A percentile compares a stretch with the other conserved stretches of the same genome.
Evolutionary conservation across 2,329 filamentous ascomycete species (phyloP).

Genomic region (Pseudogymnoascus sp.): DNA sequence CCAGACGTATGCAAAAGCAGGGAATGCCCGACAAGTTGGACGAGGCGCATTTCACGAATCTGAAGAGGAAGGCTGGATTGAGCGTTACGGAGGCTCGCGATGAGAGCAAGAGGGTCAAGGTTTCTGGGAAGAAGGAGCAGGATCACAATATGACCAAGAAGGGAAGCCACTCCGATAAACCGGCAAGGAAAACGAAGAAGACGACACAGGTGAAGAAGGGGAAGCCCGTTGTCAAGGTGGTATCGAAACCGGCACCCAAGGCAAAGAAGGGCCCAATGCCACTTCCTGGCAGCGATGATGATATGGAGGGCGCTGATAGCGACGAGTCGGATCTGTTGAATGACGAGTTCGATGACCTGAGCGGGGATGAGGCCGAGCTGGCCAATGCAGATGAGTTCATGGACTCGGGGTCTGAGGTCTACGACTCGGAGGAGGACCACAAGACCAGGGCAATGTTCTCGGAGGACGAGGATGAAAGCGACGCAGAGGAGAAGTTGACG

Average conservation of each 20-base stretch:
- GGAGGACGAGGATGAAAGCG: slow-evolving; percentile 83
- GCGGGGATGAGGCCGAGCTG: slow-evolving; percentile 30
- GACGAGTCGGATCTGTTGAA: slow-evolving; percentile 37
- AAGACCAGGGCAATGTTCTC: slow-evolving; percentile 71
- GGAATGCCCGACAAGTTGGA: slow-evolving; percentile 75
- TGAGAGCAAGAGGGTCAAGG: slow-evolving; percentile 59
- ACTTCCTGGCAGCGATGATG: slow-evolving; percentile 33
- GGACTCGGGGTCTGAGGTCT: slow-evolving; percentile 31
- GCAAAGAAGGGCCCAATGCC: slow-evolving; percentile 37
- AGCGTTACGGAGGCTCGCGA: slow-evolving; percentile 48
- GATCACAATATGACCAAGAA: slow-evolving; percentile 28
- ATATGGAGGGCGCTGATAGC: slow-evolving; percentile 28
- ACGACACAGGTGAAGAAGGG: slow-evolving; percentile 24
- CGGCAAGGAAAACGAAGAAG: slow-evolving; percentile 28
- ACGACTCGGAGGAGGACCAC: slow-evolving; percentile 45
- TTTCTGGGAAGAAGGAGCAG: slow-evolving; percentile 35
- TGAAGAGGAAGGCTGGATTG: slow-evolving; percentile 77
- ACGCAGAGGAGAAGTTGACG: slow-evolving; percentile 82
- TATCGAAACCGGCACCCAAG: slow-evolving; percentile 26
- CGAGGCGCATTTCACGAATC: slow-evolving; percentile 65
- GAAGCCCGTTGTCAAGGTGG: slow-evolving; percentile 26
- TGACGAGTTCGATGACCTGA: slow-evolving; percentile 33
- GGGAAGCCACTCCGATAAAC: slow-evolving; percentile 24
- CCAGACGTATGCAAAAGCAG: slow-evolving; percentile 94
- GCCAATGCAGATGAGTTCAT: slow-evolving; percentile 47